Evolutionary conservation across 495 filamentous ascomycete genomes (phyloP), one percentile per base, ranked within the genome.

Genomic region (Neurospora sp.): DNA sequence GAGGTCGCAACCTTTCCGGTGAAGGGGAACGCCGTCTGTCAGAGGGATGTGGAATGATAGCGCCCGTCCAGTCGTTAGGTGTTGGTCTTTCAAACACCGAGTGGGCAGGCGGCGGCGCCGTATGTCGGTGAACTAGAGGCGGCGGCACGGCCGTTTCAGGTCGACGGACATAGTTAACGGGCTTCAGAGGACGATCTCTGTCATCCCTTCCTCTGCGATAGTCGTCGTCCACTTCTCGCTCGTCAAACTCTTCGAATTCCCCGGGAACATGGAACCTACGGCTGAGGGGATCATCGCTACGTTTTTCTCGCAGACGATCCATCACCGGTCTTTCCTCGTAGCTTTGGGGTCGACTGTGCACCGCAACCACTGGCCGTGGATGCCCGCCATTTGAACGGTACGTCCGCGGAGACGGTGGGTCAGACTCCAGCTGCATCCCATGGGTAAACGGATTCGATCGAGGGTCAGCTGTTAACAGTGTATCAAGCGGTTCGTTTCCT

Each of bases 401-500:
- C 3, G 75, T 78, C 5, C 77, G 77, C n/a, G 78, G 79, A 39
- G 81, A 79, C 2, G 77, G 74, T 27, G 76, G 77, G 14, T 66
- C 75, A 31, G 80, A 31, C 37, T 38, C 62, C 40, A 73, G 73
- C 8, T 70, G 66, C 18, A 77, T 18, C 10, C 39, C 70, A 35
- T 39, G n/a, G 20, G 48, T 73, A 69, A 78, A 78, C 14, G 77
- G 83, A 74, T 78, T 79, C 18, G 59, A 39, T 37, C 75, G 73
- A 0, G 76, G 35, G 40, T 70, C 41, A 35, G 72, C 71, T 40
- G 69, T 76, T 14, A 48, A n/a, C 20, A 37, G 18, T 59, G 20
- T 85, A 46, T 88, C 82, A n/a, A 89, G 77, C 4, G 82, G 84
- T 73, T 91, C 90, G 71, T 82, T 81, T 38, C 91, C 89, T 20